Base-by-base conservation (phyloP, 2,329 filamentous ascomycete genomes). In the Thielaviopsis euricoi region DNA sequence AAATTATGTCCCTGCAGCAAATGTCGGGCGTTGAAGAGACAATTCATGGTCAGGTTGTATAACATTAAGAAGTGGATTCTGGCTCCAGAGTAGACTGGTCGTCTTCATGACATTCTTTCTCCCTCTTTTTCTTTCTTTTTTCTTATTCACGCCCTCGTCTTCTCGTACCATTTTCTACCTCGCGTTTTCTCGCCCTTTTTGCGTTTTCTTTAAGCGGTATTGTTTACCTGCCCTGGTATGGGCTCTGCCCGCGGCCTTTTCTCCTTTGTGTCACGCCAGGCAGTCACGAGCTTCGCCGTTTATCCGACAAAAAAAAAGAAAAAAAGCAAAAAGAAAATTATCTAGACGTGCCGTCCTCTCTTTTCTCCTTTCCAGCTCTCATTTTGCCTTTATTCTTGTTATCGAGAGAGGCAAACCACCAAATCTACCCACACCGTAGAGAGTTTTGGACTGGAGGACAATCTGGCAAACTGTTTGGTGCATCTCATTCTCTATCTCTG, bases 1-100 rank as follows among this genome's bases (percentile, higher is more conserved):
- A 58, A 49, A 23, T 60, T 5, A 22, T 19, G 6, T 19, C 55
- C 2, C 21, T 60, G 33, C 58, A 60, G 21, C 51, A 57, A 10
- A 49, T 60, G 15, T 22, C 55, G 25, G 55, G 55, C 10, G 55
- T 60, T n/a, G 55, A 60, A 23, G 58, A 60, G 55, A 51, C 55
- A 21, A 25, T 60, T 17, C 58, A 57, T 55, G 52, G 58, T 21
- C 52, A 53, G 15, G 54, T 53, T 43, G 50, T 60, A 60, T 60
- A 57, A 48, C 51, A 59, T 43, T 33, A 52, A 58, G 37, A 37
- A 19, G 21, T 53, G 37, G 56, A 58, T 58, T 48, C 56, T 53
- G 23, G 50, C 33, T 53, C 56, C 50, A 33, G 51, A 46, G 37
- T 21, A 48, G 37, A 19, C 23, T 26, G 21, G 22, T 15, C 21